phyloP scores from a whole-genome alignment of 768 basidiomycete species.

The Cyclocybe aegerita region DNA sequence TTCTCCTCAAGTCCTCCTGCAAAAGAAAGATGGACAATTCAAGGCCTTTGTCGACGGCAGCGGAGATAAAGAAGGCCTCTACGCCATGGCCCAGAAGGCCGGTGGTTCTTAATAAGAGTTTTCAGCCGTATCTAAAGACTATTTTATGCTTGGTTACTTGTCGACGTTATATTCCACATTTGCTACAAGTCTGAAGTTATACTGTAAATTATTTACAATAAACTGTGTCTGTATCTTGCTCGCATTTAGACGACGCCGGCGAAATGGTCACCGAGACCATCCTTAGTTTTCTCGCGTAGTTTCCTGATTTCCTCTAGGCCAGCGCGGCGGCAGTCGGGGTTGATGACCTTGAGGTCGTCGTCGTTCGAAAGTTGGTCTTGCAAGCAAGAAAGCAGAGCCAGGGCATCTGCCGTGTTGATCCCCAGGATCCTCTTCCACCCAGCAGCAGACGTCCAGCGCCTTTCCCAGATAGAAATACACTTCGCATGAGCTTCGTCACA shows the following conservation, averaged over 20 bases:
- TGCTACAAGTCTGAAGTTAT: too few species aligned
- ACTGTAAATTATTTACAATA: too few species aligned
- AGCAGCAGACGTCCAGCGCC: constrained; percentile 30
- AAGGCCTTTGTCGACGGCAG: constrained; percentile 58
- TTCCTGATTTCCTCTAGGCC: constrained; percentile 28
- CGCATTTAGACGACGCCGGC: constrained; percentile 12
- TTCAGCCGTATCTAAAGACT: too few species aligned
- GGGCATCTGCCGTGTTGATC: constrained; percentile 28
- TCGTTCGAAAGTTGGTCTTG: constrained; percentile 32
- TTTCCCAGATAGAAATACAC: constrained; percentile 31
- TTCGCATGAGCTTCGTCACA: constrained; percentile 19
- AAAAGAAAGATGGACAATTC: constrained; percentile 49
- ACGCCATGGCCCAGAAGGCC: constrained; percentile 36
- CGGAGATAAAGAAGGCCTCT: constrained; percentile 47
- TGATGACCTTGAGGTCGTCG: constrained; percentile 26
- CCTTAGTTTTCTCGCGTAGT: constrained; percentile 15
- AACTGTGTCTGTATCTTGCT: too few species aligned
- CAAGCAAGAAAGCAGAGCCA: constrained; percentile 30
- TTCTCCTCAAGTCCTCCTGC: constrained; percentile 47
- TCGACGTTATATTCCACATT: too few species aligned
- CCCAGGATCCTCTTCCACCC: constrained; percentile 31
- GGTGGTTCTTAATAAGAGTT: neutral
- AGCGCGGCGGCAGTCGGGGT: constrained; percentile 27
- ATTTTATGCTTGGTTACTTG: too few species aligned
- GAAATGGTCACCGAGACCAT: constrained; percentile 28